Evolutionary conservation across 768 basidiomycete species (phyloP).

Genomic region (Serendipita sp.): DNA sequence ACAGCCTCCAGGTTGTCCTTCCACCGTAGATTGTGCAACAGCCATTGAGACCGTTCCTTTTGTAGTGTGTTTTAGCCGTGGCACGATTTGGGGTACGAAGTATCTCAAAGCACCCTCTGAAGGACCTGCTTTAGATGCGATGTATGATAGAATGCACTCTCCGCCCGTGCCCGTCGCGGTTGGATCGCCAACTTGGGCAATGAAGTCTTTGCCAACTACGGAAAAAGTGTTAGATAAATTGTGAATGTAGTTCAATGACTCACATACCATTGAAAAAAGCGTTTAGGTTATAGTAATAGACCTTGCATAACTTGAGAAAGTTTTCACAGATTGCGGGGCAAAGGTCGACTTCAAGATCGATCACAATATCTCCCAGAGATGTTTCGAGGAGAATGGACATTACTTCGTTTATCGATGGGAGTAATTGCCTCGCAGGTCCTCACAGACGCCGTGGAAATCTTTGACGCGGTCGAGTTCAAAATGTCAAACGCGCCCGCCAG

Average conservation of each 20-base stretch:
- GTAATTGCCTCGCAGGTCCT: too few relatives aligned
- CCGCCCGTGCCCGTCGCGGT: constrained; percentile 90
- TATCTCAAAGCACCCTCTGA: constrained; percentile 45
- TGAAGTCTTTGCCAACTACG: constrained; percentile 88
- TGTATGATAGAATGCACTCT: constrained; percentile 70
- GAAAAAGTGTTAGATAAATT: constrained; percentile 6
- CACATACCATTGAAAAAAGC: constrained; percentile 96
- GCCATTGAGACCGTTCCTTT: constrained; percentile 97
- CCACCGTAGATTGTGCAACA: constrained; percentile 58
- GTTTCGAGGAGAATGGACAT: constrained; percentile 98
- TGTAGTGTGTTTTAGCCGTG: constrained; percentile 65
- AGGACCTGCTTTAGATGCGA: constrained; percentile 32
- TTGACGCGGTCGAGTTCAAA: too few relatives aligned
- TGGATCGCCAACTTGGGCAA: constrained; percentile 94
- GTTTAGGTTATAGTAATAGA: constrained; percentile 92
- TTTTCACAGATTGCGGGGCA: constrained; percentile 91
- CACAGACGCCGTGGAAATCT: too few relatives aligned
- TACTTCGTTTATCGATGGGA: not conserved
- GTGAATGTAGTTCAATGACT: not conserved
- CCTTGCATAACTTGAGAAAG: constrained; percentile 94
- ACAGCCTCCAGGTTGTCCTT: constrained; percentile 56
- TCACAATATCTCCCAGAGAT: constrained; percentile 89
- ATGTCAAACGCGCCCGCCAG: too few relatives aligned
- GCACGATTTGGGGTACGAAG: constrained; percentile 69
- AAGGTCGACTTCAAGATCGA: constrained; percentile 81